Base-by-base conservation (phyloP, 2,329 filamentous ascomycete genomes). In the Myriosclerotinia scirpicola region DNA sequence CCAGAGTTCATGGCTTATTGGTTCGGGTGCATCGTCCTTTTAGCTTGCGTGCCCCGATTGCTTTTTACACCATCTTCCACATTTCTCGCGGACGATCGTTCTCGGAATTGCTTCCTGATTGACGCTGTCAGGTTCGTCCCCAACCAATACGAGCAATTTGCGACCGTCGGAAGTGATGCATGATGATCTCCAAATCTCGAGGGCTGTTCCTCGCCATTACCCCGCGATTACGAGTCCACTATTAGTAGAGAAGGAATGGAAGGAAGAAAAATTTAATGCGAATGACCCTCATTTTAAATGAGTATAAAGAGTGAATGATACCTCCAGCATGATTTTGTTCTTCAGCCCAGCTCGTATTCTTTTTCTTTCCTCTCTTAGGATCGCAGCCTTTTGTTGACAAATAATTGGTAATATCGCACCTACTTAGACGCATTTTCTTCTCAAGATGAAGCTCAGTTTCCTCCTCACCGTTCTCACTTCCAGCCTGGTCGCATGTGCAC, bases 401-500 rank as follows among this genome's bases (percentile, higher is more conserved):
- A 36, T n/a, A 20, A 2, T 52, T 5, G 3, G 15, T 40, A 48
- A 6, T 42, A 42, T n/a, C 7, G 15, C 11, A 50, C 11, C 17
- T 17, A n/a, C 14, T 26, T 26, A 50, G 30, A 50, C 30, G 30
- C 14, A 8, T 12, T 44, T 22, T 22, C 0, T 38, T 8, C n/a
- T 46, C 40, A 58, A 12, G 20, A 67, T 64, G 60, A 62, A 67
- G 64, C 55, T 65, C 46, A 40, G 17, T 30, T 38, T 36, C 22
- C 38, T 62, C 36, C 22, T 64, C 4, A 53, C 48, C 15, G 15
- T 69, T 22, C 65, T 68, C 40, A 53, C 72, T 54, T 34, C 70
- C 20, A 54, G 66, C n/a, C 66, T 73, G 38, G 46, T 62, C 1
- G 46, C 69, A 40, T 64, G 70, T 34, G 69, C 65, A 14, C 68